Base-by-base conservation (phyloP, 2,329 filamentous ascomycete species). In the Alternaria viburni region DNA sequence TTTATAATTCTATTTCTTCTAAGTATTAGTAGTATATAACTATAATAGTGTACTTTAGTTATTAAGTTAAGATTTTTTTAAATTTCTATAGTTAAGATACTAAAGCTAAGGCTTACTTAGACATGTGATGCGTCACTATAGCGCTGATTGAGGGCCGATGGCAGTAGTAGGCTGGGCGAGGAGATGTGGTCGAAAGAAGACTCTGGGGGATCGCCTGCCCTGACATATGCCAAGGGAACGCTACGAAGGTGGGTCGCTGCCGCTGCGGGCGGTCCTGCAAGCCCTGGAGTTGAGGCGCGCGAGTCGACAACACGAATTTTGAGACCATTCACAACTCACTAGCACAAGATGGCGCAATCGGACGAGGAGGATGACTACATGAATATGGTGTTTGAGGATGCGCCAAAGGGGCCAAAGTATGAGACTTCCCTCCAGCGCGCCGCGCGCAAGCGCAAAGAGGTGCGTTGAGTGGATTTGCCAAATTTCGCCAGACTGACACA, bases 341-440 rank as follows among this genome's bases (percentile, higher is more conserved):
- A 13, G 46, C 15, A 23, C 63, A 64, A 36, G 45, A 79, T 79
- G 77, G 70, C 74, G 65, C 67, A 76, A 60, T 75, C 75, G 3
- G 91, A 93, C 7, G 92, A 93, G 19, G 92, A 93, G 67, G 93
- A 97, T 68, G 96, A 99, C 81, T 98, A 99, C 85, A 96, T 99
- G 91, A 93, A 90, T 72, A 98, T 99, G 95, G 86, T 90, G 13
- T 94, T 99, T 77, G 86, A 88, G 17, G 92, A 97, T 69, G 70
- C 71, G 59, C 85, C 88, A 0, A 79, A 80, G 17, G 76, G 78
- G 26, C 75, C 81, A 8, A 74, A 75, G 59, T 86, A 85, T 67
- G 89, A 91, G 77, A 89, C 89, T 11, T 88, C 88, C 21, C 83
- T 89, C 1, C 88, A 91, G 74, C 85, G 85, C 58, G 84, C 85